Percentiles rank a stretch among this genome's conserved stretches.
Evolutionary conservation across 2,329 filamentous ascomycete genomes (phyloP).

Genomic region (Penicillium sp.): DNA sequence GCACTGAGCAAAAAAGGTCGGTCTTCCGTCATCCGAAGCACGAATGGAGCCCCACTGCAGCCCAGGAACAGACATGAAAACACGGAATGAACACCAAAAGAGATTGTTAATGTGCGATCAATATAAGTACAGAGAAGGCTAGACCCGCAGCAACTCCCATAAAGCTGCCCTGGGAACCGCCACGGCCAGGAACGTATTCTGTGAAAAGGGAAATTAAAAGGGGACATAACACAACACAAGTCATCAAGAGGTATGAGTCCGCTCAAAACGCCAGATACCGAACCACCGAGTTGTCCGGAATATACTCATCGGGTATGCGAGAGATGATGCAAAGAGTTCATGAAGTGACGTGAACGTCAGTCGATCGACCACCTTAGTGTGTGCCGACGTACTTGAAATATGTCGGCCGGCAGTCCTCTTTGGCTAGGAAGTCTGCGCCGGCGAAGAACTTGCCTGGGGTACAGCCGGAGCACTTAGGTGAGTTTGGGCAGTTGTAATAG

Average conservation of each 20-base stretch:
- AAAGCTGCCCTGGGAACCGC: constrained; percentile 1
- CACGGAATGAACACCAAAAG: constrained; percentile 2
- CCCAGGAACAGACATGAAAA: not conserved
- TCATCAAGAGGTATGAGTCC: constrained; percentile 27
- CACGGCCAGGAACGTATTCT: constrained; percentile 20
- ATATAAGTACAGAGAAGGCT: constrained; percentile 32
- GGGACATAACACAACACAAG: constrained; percentile 13
- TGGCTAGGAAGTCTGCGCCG: constrained; percentile 77
- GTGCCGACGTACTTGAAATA: constrained; percentile 96
- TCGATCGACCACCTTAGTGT: constrained; percentile 51
- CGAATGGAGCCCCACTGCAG: not conserved
- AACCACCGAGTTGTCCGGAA: constrained; percentile 18
- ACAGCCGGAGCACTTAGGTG: constrained; percentile 86
- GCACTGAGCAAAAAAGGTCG: not conserved
- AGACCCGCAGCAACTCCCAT: constrained; percentile 15
- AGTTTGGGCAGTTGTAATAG: constrained; percentile 98
- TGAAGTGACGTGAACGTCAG: constrained; percentile 17
- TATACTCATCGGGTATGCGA: constrained; percentile 26
- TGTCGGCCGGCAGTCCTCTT: constrained; percentile 90
- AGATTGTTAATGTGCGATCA: constrained; percentile 18
- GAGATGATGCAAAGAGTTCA: constrained; percentile 22
- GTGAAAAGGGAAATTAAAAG: constrained; percentile 5
- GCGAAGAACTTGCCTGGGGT: constrained; percentile 84
- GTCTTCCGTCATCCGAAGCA: not conserved
- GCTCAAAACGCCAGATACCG: constrained; percentile 27